phyloP scores from a whole-genome alignment of 441 rosid species.

The Gossypium trilobum region DNA sequence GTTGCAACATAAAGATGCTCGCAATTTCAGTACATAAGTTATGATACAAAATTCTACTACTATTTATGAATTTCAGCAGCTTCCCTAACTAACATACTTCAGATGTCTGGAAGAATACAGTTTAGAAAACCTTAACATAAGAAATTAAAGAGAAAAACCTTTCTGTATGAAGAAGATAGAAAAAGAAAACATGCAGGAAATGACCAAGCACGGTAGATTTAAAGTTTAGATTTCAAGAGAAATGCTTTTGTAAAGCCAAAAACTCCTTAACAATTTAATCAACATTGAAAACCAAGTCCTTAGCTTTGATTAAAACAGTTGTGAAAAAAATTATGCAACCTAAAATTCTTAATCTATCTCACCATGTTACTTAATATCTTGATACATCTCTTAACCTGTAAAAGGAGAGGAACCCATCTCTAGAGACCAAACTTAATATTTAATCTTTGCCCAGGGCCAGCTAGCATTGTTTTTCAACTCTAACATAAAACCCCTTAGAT shows the following conservation, averaged over 20 bases:
- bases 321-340: background rate
- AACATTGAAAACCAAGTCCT: background rate
- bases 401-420: background rate
- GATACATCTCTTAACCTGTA: background rate
- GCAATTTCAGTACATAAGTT: background rate
- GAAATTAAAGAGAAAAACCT: background rate
- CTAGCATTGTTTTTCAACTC: background rate
- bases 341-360: background rate
- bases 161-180: background rate
- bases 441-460: background rate
- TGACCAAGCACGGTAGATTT: background rate
- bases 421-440: background rate
- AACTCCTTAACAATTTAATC: background rate
- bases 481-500: background rate
- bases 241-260: background rate
- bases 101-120: background rate
- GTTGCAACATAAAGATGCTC: background rate
- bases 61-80: constrained; percentile 2
- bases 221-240: background rate
- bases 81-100: background rate
- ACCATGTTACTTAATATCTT: background rate
- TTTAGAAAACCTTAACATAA: background rate
- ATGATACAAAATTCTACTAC: background rate
- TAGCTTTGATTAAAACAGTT: background rate
- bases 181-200: constrained; percentile 5